Percentiles rank a stretch among this genome's conserved stretches.
These are phyloP conservation scores for Aspergillus olivimuriae DNA, from an alignment of 495 filamentous ascomycete species.

Conservation along the genomic window DNA sequence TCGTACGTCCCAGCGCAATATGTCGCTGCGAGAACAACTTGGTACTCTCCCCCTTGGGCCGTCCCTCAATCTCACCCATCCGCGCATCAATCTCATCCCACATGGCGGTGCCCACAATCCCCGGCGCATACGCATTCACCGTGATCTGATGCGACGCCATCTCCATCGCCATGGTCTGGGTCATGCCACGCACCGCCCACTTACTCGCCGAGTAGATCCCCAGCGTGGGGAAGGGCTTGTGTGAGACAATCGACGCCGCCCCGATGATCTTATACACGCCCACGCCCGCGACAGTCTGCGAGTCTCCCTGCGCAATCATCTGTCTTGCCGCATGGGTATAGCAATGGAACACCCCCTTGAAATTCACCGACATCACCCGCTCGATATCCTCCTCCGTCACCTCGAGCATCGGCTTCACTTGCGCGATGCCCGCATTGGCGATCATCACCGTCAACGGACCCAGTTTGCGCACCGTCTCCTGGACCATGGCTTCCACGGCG, in stretches of 20 bases:
- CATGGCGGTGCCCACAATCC: constrained; percentile 56
- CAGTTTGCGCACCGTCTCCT: constrained; percentile 36
- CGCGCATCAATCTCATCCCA: constrained; percentile 54
- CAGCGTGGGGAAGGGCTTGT: constrained; percentile 45
- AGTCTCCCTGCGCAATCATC: constrained; percentile 43
- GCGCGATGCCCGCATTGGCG: constrained; percentile 53
- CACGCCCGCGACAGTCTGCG: constrained; percentile 23
- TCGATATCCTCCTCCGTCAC: constrained; percentile 53
- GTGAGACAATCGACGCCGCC: constrained; percentile 48
- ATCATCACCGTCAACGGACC: constrained; percentile 41
- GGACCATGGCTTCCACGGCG: constrained; percentile 44
- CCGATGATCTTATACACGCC: constrained; percentile 47
- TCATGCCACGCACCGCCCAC: constrained; percentile 54
- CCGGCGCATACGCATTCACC: constrained; percentile 56
- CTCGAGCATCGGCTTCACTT: constrained; percentile 54
- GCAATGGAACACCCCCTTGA: constrained; percentile 62
- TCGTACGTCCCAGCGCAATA: constrained; percentile 44
- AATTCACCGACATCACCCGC: constrained; percentile 49
- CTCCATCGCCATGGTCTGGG: constrained; percentile 52
- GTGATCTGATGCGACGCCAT: constrained; percentile 53
- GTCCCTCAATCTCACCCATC: constrained; percentile 37
- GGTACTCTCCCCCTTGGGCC: constrained; percentile 45
- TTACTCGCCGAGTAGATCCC: constrained; percentile 54
- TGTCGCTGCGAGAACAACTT: constrained; percentile 35
- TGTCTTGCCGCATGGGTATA: constrained; percentile 59